Base-by-base conservation (phyloP, 441 rosid genomes). In the Pelargonium citronellum region DNA sequence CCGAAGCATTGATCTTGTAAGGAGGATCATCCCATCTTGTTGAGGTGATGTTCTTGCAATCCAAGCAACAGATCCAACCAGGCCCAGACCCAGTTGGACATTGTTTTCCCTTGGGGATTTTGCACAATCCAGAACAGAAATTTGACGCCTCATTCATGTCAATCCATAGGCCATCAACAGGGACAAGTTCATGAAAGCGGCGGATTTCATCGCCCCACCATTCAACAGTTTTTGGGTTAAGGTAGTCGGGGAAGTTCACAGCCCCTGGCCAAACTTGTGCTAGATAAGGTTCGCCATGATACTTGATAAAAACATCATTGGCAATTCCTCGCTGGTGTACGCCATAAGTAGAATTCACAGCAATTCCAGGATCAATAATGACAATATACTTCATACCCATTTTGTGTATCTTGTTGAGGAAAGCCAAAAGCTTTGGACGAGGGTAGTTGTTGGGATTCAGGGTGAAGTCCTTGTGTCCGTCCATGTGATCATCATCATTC, bases 221-320 rank as follows among this genome's bases (percentile, higher is more conserved):
- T 8, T 76, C 77, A 37, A 94, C 91, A 0, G 97, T 90, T 72
- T 83, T 94, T 0, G 97, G 99, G 80, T 91, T 94, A 70, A 94
- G 97, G 77, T 90, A 91, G 80, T 94, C 99, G 16, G 99, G 99
- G 67, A 91, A 94, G 73, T 94, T 69, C 34, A 91, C 95, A 11
- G 97, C 85, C 44, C 98, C 98, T 1, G 97, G 99, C 99, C 98
- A 95, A 15, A 92, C 99, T 82, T 95, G 99, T 73, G 96, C 99
- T 15, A 95, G 69, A 81, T 74, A 92, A 8, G 95, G 95, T 77
- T 92, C 84, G 13, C 96, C 97, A 8, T 83, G 82, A 49, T 92
- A 88, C 82, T 92, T 95, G 83, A 95, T 90, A 77, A 95, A 95
- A 64, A 95, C 95, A 69, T 92, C 97, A 15, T 87, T 80, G 15